phyloP scores from a whole-genome alignment of 2,329 filamentous ascomycete genomes.

The Ceratocystis cacaofunesta region DNA sequence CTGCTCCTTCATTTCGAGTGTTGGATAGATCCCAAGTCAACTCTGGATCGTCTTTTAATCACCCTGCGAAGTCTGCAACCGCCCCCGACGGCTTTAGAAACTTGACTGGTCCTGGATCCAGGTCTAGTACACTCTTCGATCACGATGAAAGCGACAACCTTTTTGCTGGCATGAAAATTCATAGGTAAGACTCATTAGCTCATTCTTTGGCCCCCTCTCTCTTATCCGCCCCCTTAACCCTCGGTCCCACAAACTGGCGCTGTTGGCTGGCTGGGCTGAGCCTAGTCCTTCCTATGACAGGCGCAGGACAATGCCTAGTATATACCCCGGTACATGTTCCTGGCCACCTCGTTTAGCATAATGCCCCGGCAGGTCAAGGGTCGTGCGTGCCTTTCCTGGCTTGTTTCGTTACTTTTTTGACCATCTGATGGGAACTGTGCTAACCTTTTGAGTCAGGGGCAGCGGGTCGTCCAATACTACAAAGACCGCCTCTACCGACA shows the following conservation, averaged over 20 bases:
- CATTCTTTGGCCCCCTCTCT: conserved; percentile 10
- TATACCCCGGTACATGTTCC: conserved; percentile 10
- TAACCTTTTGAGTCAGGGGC: conserved; percentile 18
- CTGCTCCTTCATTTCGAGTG: conserved; percentile 42
- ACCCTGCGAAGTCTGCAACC: conserved; percentile 19
- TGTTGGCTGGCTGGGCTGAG: not conserved
- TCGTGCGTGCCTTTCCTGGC: conserved; percentile 7
- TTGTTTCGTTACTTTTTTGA: conserved; percentile 9
- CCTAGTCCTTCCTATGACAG: conserved; percentile 2
- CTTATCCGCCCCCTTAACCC: not conserved
- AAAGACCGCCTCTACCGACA: conserved; percentile 43
- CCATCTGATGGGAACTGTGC: conserved; percentile 2
- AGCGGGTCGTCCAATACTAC: conserved; percentile 44
- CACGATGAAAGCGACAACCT: conserved; percentile 41
- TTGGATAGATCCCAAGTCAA: conserved; percentile 35
- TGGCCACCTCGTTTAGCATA: conserved; percentile 10
- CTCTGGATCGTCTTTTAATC: not conserved
- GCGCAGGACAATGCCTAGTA: not conserved
- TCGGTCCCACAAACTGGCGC: not conserved
- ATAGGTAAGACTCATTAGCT: conserved; percentile 35
- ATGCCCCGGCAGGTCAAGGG: not conserved
- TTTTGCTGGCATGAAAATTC: conserved; percentile 40
- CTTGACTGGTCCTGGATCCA: conserved; percentile 29
- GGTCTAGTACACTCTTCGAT: conserved; percentile 26
- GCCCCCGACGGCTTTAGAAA: conserved; percentile 34